These are phyloP conservation scores for Cyclotella cryptica DNA, from an alignment of 108 stramenopile species.

Conservation along the genomic window DNA sequence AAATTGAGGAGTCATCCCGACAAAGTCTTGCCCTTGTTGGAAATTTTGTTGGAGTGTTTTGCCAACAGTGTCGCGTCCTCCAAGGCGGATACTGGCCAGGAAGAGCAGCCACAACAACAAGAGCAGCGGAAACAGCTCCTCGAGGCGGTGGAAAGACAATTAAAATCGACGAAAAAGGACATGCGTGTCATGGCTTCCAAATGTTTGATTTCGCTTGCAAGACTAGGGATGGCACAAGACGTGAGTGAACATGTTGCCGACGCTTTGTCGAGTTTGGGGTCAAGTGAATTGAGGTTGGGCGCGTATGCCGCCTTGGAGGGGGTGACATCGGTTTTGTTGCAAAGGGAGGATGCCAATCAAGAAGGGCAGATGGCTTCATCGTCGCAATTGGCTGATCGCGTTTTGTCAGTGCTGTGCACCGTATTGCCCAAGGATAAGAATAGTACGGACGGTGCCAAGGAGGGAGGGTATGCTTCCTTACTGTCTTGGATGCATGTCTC, in stretches of 20 bases:
- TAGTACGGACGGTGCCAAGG: constrained; percentile 27
- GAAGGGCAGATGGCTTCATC: not conserved
- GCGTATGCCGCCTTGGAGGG: constrained; percentile 53
- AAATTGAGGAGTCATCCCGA: constrained; percentile 15
- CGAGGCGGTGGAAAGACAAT: constrained; percentile 27
- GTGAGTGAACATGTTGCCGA: constrained; percentile 31
- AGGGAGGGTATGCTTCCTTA: not conserved
- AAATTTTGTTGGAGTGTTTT: not conserved
- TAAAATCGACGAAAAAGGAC: constrained; percentile 44
- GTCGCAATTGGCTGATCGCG: constrained; percentile 26
- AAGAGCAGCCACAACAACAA: not conserved
- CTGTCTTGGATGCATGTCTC: constrained; percentile 67
- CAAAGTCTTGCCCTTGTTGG: constrained; percentile 5
- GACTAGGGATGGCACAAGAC: not conserved
- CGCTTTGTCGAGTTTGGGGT: constrained; percentile 17
- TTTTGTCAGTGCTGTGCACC: constrained; percentile 23
- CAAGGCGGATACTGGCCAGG: too few relatives aligned
- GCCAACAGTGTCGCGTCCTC: not conserved
- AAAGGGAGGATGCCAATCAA: not conserved
- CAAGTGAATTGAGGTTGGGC: constrained; percentile 43
- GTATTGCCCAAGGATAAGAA: constrained; percentile 63
- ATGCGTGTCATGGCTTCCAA: constrained; percentile 36
- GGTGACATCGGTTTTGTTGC: not conserved
- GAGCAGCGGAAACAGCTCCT: not conserved
- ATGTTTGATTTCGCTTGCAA: constrained; percentile 30